A percentile compares a stretch with the other conserved stretches of the same genome.
These are phyloP conservation scores for Auxenochlorella pyrenoidosa DNA, from an alignment of 139 green algal species.

Conservation along the genomic window DNA sequence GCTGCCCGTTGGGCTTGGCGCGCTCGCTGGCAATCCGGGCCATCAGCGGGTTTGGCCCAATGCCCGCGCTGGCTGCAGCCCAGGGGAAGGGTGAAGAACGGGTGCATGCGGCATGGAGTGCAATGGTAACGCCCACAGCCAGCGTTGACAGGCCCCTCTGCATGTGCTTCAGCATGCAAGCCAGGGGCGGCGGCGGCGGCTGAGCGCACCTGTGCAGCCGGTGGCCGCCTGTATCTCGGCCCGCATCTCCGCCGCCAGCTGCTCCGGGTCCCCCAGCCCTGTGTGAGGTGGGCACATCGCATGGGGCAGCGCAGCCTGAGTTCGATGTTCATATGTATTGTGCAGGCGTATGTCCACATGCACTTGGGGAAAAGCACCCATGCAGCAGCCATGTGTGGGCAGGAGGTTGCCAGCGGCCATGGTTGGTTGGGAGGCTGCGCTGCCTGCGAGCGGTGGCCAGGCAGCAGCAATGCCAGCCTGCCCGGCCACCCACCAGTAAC, in stretches of 20 bases:
- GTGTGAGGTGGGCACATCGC: neutral
- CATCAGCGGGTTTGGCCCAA: constrained; percentile 78
- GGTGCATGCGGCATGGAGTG: too few species aligned
- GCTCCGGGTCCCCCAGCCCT: constrained; percentile 72
- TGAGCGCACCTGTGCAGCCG: constrained; percentile 61
- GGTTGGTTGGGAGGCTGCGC: too few species aligned
- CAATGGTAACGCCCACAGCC: neutral
- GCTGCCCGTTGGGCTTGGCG: constrained; percentile 77
- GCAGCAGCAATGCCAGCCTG: too few species aligned
- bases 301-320: too few species aligned
- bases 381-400: too few species aligned
- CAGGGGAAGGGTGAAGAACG: neutral
- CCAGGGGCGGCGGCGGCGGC: neutral
- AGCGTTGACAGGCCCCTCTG: neutral
- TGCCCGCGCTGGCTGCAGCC: constrained; percentile 56
- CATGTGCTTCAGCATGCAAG: neutral
- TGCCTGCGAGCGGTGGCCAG: too few species aligned
- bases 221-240: constrained; percentile 61
- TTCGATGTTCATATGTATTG: too few species aligned
- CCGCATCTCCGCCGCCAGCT: constrained; percentile 65
- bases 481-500: constrained; percentile 61
- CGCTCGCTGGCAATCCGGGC: constrained; percentile 69
- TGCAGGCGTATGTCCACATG: neutral
- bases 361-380: too few species aligned
- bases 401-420: too few species aligned